Base-by-base conservation (phyloP, 768 basidiomycete genomes). In the Suillus decipiens region DNA sequence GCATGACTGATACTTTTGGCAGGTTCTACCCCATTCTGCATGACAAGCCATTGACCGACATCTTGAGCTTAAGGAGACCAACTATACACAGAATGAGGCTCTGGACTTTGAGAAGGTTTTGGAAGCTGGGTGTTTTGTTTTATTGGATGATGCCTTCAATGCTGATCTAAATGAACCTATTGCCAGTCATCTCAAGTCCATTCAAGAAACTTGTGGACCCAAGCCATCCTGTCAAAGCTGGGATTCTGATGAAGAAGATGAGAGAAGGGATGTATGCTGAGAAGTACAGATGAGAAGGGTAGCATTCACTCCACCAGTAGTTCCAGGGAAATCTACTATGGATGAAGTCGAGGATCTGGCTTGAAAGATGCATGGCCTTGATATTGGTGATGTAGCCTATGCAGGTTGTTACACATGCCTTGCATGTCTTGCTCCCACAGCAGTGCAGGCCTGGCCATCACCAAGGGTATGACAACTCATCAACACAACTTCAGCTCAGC, bases 1-100 rank as follows among this genome's bases (percentile, higher is more conserved):
- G 4, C 1, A 43, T 1, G 41, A 65, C 22, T 3, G 10, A 4
- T 63, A 60, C 9, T 65, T 63, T 10, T 62, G 47, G 47, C 47
- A 47, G 2, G 47, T 22, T 1, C 47, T 48, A 0, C 47, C 47
- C 8, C 22, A 24, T 1, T 14, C 22, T 2, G 2, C 24, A 6
- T 0, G 24, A 5, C 1, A 15, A 0, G 39, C 39, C 6, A 39
- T 39, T 5, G 6, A 39, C 6, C 5, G 14, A 39, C 1, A 14
- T 5, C 39, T 39, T 5, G 5, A 39, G 5, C 39, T 39, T 5
- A 39, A 39, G 14, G 17, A 42, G 1, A 3, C 17, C 1, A 19
- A 42, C 3, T 42, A 42, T 9, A 9, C 19, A 0, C 17, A 3
- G 0, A 42, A 19, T 0, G 42, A 42, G 5, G 42, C 42, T 0